These are phyloP conservation scores for Podila minutissima DNA, from an alignment of 192 early-diverging fungal species.

Conservation along the genomic window DNA sequence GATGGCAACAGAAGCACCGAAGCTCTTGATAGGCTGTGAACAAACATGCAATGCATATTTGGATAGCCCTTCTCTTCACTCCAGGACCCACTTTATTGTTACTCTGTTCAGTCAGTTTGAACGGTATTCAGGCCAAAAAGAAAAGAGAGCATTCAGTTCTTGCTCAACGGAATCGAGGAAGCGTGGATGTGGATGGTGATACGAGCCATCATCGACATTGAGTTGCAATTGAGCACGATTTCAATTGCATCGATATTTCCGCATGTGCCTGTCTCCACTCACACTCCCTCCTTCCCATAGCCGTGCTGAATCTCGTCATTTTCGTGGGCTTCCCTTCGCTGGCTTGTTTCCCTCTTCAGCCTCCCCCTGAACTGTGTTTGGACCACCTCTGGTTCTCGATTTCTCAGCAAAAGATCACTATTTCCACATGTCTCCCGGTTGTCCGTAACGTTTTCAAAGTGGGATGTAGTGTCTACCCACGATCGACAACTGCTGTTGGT, in stretches of 20 bases:
- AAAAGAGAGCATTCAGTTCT: background rate
- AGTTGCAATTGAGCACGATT: background rate
- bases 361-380: slow-evolving; percentile 40
- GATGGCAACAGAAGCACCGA: background rate
- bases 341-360: background rate
- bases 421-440: no score
- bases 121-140: slow-evolving; percentile 18
- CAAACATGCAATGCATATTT: background rate
- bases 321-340: background rate
- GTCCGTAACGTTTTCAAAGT: no score
- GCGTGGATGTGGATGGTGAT: background rate
- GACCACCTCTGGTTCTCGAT: slow-evolving; percentile 23
- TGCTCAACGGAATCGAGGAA: background rate
- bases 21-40: background rate
- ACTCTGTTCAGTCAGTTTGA: background rate
- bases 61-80: no score
- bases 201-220: no score
- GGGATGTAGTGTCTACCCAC: no score
- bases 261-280: background rate
- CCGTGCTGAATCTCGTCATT: background rate
- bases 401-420: background rate
- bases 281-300: background rate
- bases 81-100: background rate
- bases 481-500: no score
- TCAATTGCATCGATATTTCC: no score